Percentiles rank a stretch among this genome's conserved stretches.
Conservation (phyloP, 805 yeast genomes). For the Monosporozyma yasuniensis region DNA sequence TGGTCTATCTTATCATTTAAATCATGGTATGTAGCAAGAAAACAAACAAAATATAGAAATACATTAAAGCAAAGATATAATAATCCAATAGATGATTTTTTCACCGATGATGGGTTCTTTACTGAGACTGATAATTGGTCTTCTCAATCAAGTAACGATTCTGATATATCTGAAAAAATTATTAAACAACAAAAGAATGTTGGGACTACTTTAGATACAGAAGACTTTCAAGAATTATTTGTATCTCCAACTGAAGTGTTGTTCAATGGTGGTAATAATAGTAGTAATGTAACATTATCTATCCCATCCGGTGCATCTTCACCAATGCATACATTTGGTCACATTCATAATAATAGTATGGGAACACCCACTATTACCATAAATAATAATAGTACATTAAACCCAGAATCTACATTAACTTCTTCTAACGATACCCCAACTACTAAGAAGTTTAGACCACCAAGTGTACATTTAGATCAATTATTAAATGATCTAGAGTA, state of each 20-base stretch:
- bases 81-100: conserved; percentile 3
- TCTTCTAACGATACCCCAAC: not conserved
- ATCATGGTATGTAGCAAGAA: conserved; percentile 22
- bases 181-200: conserved; percentile 10
- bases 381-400: not conserved
- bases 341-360: not conserved
- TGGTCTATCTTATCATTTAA: conserved; percentile 20
- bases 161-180: conserved; percentile 1
- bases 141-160: conserved; percentile 1
- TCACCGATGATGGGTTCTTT: conserved; percentile 16
- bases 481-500: conserved; percentile 28
- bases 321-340: not conserved
- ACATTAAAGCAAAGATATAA: not conserved
- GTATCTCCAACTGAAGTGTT: not conserved
- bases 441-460: conserved; percentile 32
- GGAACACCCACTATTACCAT: not conserved
- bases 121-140: not conserved
- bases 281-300: conserved; percentile 1
- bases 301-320: not conserved
- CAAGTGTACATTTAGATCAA: conserved; percentile 42
- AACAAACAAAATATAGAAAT: not conserved
- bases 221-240: not conserved
- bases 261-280: not conserved
- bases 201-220: conserved; percentile 16
- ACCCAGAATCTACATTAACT: not conserved